Conservation (phyloP, 1,284 basidiomycete species). For the Malassezia yamatoensis region DNA sequence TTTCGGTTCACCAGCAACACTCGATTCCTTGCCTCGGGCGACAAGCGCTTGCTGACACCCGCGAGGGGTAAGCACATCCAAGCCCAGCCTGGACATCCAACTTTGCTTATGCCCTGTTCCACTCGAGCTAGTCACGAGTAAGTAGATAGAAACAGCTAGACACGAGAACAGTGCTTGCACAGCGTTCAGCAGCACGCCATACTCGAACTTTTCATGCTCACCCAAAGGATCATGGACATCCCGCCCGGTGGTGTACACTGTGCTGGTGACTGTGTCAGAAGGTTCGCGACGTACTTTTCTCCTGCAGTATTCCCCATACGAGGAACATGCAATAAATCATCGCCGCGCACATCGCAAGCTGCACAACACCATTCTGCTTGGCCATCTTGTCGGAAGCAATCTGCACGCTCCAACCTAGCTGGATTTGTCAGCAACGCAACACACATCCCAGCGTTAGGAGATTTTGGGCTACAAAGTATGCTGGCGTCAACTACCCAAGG, state of each 20-base stretch:
- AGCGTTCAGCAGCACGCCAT: conserved; percentile 74
- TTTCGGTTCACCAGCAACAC: neutral
- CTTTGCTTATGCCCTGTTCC: neutral
- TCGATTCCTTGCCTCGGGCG: conserved; percentile 4
- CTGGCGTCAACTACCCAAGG: too few species aligned
- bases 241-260: conserved; percentile 26
- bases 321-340: conserved; percentile 45
- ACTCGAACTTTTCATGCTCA: conserved; percentile 57
- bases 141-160: conserved; percentile 67
- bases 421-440: neutral
- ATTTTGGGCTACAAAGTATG: too few species aligned
- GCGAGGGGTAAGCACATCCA: conserved; percentile 28
- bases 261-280: conserved; percentile 31
- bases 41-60: conserved; percentile 17
- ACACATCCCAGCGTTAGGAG: neutral
- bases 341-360: conserved; percentile 35
- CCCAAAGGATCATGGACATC: conserved; percentile 26
- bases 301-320: conserved; percentile 45
- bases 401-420: too few species aligned
- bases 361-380: conserved; percentile 14
- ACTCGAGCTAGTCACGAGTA: conserved; percentile 52
- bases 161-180: conserved; percentile 73
- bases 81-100: conserved; percentile 21
- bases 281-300: conserved; percentile 22
- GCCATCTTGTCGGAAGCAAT: neutral